Evolutionary conservation across 1,139 yeast genomes (phyloP).

Genomic region (Wickerhamomyces sp.): DNA sequence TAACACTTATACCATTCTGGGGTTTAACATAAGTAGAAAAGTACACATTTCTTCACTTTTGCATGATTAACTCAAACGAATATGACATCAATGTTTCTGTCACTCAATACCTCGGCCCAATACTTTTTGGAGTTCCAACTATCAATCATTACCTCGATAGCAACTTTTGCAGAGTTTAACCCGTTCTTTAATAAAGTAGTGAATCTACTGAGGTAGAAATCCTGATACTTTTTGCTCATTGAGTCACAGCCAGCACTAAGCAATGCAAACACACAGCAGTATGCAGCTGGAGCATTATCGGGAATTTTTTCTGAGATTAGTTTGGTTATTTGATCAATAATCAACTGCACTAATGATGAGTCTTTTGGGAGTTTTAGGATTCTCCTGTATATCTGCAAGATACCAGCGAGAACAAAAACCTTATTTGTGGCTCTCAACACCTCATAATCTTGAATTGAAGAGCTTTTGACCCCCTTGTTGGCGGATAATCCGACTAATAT

Average conservation of each 20-base stretch:
- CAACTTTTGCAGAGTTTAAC: constrained; percentile 43
- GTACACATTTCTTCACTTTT: no score
- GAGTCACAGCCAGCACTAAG: constrained; percentile 62
- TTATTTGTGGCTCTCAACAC: constrained; percentile 49
- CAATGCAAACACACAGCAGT: constrained; percentile 49
- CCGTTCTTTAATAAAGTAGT: constrained; percentile 39
- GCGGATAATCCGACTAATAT: constrained; percentile 13
- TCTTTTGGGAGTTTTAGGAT: constrained; percentile 44
- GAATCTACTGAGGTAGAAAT: constrained; percentile 37
- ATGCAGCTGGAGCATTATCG: constrained; percentile 45
- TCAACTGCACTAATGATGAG: constrained; percentile 35
- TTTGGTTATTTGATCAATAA: constrained; percentile 38
- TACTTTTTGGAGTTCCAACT: constrained; percentile 55
- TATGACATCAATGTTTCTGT: constrained; percentile 42
- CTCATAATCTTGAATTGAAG: constrained; percentile 26
- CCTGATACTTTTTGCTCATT: constrained; percentile 29
- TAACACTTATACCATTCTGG: no score
- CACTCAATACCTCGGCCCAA: constrained; percentile 50
- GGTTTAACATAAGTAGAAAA: no score
- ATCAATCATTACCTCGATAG: constrained; percentile 43
- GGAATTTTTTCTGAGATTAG: constrained; percentile 36
- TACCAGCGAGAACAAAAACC: constrained; percentile 50
- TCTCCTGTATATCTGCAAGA: constrained; percentile 52
- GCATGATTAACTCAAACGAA: constrained; percentile 29
- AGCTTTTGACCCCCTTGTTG: constrained; percentile 5